Base-by-base conservation (phyloP, 148 eudicot genomes). In the Hydrangea macrophylla region DNA sequence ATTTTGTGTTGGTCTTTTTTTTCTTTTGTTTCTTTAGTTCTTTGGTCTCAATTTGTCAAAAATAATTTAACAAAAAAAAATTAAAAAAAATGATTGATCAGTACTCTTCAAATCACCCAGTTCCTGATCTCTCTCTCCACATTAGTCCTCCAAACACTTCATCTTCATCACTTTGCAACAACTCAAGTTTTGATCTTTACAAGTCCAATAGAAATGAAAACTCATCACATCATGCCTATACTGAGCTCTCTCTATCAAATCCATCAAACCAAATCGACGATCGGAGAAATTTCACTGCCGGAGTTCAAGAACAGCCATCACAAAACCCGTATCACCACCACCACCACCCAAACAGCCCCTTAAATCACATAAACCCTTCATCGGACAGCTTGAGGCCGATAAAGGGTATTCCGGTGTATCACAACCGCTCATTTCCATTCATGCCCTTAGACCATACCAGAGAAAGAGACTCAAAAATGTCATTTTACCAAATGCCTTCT, bases 41-140 rank as follows among this genome's bases (percentile, higher is more conserved):
- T n/a, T n/a, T n/a, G 28, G 25, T 35, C 36, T 35, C 1, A n/a
- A 36, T 36, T 55, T 33, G 37, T 32, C 59, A n/a, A n/a, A n/a
- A n/a, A n/a, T n/a, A n/a, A n/a, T n/a, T n/a, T n/a, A n/a, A 58
- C 45, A 32, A 40, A 55, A 13, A 48, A 60, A 24, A 48, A 59
- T n/a, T n/a, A 33, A 57, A 30, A 58, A 73, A 76, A 48, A 83
- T 83, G 84, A 18, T 72, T n/a, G 79, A 77, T 62, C 62, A 81
- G n/a, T n/a, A n/a, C 33, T 39, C 72, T 20, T 75, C 86, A 44
- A 77, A 74, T n/a, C n/a, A n/a, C 55, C 72, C 72, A 57, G 25
- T 62, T 17, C 87, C 87, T 55, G 84, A 84, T 73, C 87, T 84
- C 32, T 84, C 87, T 22, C 84, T 84, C 37, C 65, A 83, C 79